phyloP scores from a whole-genome alignment of 345 rosid species.

The Melaleuca quinquenervia region DNA sequence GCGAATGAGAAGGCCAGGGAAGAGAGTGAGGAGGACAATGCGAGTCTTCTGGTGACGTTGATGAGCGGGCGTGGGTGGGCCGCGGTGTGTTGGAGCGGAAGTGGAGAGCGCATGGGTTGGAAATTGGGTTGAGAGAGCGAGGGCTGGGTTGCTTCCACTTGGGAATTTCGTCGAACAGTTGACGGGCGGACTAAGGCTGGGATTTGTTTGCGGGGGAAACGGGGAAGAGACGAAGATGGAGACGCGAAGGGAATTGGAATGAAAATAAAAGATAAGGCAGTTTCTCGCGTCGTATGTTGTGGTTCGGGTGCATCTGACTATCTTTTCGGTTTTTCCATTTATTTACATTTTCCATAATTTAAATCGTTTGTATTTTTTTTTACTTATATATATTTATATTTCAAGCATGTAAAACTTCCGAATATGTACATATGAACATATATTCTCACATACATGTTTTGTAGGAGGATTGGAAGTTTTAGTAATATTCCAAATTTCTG shows the following conservation, averaged over 20 bases:
- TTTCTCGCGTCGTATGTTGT: neutral
- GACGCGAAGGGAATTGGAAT: neutral
- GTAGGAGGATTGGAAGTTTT: too few species aligned
- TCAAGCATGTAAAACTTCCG: neutral
- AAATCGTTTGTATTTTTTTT: neutral
- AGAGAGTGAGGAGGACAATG: neutral
- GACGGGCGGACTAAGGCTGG: neutral
- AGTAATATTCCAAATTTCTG: too few species aligned
- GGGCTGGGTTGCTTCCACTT: neutral
- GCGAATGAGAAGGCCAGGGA: neutral
- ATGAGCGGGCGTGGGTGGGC: neutral
- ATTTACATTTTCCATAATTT: neutral
- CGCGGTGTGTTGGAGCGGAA: neutral
- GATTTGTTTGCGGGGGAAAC: neutral
- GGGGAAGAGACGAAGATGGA: neutral
- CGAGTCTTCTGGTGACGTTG: neutral
- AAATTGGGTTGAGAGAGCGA: neutral
- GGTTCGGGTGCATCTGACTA: accelerated
- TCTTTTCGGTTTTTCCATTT: neutral
- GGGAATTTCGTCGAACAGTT: neutral
- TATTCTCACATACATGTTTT: neutral
- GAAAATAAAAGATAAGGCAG: neutral
- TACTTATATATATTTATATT: neutral
- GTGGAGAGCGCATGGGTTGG: neutral
- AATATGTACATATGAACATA: neutral